phyloP scores from a whole-genome alignment of 2,329 filamentous ascomycete genomes.

The Epichloe sibirici region DNA sequence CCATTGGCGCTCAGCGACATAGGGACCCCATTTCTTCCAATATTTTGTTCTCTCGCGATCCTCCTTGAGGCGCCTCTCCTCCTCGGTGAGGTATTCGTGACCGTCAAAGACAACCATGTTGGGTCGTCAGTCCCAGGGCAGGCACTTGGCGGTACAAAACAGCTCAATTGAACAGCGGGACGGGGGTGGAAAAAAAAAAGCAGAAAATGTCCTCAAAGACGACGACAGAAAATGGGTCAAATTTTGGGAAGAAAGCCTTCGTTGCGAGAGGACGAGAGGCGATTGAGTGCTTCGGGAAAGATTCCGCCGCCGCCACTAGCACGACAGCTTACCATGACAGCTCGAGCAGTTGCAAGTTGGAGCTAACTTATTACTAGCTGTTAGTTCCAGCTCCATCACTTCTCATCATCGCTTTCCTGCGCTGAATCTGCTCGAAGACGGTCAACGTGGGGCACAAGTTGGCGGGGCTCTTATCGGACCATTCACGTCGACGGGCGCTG shows the following conservation, averaged over 20 bases:
- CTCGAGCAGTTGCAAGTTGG: neutral
- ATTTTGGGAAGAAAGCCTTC: neutral
- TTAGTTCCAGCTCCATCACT: neutral
- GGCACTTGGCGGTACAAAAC: conserved; percentile 7
- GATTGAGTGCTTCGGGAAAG: neutral
- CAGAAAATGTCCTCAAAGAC: neutral
- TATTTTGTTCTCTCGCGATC: conserved; percentile 76
- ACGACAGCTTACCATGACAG: neutral
- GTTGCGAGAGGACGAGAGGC: neutral
- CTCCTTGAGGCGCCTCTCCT: conserved; percentile 81
- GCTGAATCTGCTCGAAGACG: neutral
- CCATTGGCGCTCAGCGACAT: conserved; percentile 91
- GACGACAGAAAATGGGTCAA: neutral
- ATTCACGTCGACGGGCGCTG: neutral
- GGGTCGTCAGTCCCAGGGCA: conserved; percentile 6
- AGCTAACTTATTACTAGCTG: neutral
- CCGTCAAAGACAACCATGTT: conserved; percentile 83
- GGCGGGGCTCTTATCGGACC: conserved; percentile 6
- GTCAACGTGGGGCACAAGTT: conserved; percentile 4
- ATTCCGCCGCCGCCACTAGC: neutral
- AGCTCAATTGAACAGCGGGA: conserved; percentile 4
- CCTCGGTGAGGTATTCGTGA: conserved; percentile 75
- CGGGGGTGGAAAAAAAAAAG: neutral
- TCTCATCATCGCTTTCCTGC: neutral
- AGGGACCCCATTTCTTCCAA: conserved; percentile 98